phyloP scores from a whole-genome alignment of 371 early-diverging fungal species.

The Mucor mucedo region DNA sequence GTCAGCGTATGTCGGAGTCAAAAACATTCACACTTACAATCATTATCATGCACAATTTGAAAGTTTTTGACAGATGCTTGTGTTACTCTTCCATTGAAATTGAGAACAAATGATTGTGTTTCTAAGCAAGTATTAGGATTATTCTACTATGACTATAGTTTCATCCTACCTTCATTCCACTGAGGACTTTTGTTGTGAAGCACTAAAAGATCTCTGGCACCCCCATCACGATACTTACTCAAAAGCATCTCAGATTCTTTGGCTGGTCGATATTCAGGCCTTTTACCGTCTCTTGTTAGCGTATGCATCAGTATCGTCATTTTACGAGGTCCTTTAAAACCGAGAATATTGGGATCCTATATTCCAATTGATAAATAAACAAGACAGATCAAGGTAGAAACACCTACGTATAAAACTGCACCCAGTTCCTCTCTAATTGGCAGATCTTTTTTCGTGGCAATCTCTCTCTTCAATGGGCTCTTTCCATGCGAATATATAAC shows the following conservation, averaged over 20 bases:
- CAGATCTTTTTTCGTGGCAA: constrained; percentile 37
- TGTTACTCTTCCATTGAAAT: constrained; percentile 94
- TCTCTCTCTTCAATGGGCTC: constrained; percentile 54
- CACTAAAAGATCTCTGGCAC: constrained; percentile 67
- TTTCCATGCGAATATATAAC: constrained; percentile 74
- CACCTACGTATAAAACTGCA: constrained; percentile 78
- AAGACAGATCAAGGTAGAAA: constrained; percentile 1
- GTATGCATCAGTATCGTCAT: constrained; percentile 87
- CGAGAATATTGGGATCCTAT: constrained; percentile 88
- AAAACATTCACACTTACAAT: constrained; percentile 61
- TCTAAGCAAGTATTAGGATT: constrained; percentile 50
- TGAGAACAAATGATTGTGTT: constrained; percentile 92
- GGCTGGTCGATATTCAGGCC: constrained; percentile 63
- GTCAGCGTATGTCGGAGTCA: not conserved
- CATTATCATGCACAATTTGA: constrained; percentile 92
- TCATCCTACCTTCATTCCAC: constrained; percentile 82
- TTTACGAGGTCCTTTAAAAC: constrained; percentile 91
- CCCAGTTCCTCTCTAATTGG: constrained; percentile 75
- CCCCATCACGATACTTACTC: constrained; percentile 62
- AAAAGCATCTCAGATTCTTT: constrained; percentile 73
- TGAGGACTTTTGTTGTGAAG: constrained; percentile 92
- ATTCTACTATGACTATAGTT: not conserved
- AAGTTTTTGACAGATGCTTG: constrained; percentile 97
- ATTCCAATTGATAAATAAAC: not conserved
- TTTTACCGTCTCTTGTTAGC: constrained; percentile 68